Conservation (phyloP, 2,329 filamentous ascomycete species). For the Cordyceps militaris region DNA sequence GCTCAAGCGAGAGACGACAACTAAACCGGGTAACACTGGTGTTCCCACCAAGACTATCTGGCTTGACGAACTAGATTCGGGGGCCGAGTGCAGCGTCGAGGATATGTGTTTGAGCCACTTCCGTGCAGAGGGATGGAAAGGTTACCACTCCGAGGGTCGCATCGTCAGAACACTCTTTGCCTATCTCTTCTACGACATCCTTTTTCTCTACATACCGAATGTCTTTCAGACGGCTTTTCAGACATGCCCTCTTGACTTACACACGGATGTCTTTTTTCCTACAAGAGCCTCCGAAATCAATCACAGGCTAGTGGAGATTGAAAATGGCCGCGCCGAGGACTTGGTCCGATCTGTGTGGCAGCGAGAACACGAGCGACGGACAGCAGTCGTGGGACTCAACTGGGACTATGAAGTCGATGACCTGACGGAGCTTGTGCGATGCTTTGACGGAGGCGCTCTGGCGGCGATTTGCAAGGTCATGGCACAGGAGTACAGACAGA, state of each 20-base stretch:
- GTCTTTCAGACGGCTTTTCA: conserved; percentile 96
- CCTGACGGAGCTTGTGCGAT: conserved; percentile 67
- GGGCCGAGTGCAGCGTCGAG: conserved; percentile 78
- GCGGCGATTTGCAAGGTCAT: conserved; percentile 86
- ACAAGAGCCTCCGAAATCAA: conserved; percentile 86
- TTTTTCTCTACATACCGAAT: conserved; percentile 90
- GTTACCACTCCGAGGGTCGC: conserved; percentile 87
- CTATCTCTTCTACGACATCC: conserved; percentile 85
- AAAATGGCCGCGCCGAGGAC: conserved; percentile 65
- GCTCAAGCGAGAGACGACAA: conserved; percentile 53
- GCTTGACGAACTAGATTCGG: conserved; percentile 67
- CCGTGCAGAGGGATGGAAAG: conserved; percentile 78
- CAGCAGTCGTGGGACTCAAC: conserved; percentile 84
- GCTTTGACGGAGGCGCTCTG: conserved; percentile 74
- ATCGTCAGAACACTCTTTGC: conserved; percentile 87
- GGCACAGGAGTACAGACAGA: conserved; percentile 85
- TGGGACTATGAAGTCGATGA: conserved; percentile 82
- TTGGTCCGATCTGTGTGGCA: conserved; percentile 64
- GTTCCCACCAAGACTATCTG: conserved; percentile 71
- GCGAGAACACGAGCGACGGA: conserved; percentile 60
- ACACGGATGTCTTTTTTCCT: conserved; percentile 88
- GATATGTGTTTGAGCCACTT: conserved; percentile 90
- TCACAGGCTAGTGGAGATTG: conserved; percentile 74
- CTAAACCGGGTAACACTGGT: conserved; percentile 32
- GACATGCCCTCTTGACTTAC: conserved; percentile 84